Conservation (phyloP, 2,329 filamentous ascomycete genomes). For the Pseudocercospora macadamiae region DNA sequence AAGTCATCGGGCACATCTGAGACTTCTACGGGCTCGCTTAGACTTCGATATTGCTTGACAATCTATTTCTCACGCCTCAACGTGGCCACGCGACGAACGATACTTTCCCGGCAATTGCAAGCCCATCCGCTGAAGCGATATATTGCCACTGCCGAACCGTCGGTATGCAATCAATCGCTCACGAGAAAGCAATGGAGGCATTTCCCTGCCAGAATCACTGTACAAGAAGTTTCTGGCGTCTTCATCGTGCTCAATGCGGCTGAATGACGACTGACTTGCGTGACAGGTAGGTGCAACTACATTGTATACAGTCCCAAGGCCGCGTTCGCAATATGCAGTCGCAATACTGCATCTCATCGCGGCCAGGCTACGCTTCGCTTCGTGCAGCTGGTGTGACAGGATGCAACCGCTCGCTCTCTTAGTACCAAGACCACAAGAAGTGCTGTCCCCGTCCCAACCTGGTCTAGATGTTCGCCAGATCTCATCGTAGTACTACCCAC, state of each 20-base stretch:
- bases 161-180: neutral
- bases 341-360: neutral
- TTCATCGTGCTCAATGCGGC: neutral
- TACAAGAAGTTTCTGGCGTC: neutral
- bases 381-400: slow-evolving; percentile 14
- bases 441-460: slow-evolving; percentile 6
- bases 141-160: neutral
- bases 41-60: slow-evolving; percentile 2
- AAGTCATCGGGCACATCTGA: neutral
- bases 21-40: slow-evolving; percentile 9
- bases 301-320: too few relatives aligned
- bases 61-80: slow-evolving; percentile 17
- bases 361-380: neutral
- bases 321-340: neutral
- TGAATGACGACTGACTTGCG: neutral
- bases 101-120: slow-evolving; percentile 2
- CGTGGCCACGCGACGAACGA: neutral
- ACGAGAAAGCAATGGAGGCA: neutral
- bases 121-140: too few relatives aligned
- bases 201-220: neutral
- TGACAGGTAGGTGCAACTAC: neutral
- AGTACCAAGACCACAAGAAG: slow-evolving; percentile 9
- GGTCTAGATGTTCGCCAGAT: slow-evolving; percentile 6
- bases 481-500: neutral
- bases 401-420: neutral